These are phyloP conservation scores for Trichoderma atroviride DNA, from an alignment of 2,329 filamentous ascomycete genomes.

Conservation along the genomic window DNA sequence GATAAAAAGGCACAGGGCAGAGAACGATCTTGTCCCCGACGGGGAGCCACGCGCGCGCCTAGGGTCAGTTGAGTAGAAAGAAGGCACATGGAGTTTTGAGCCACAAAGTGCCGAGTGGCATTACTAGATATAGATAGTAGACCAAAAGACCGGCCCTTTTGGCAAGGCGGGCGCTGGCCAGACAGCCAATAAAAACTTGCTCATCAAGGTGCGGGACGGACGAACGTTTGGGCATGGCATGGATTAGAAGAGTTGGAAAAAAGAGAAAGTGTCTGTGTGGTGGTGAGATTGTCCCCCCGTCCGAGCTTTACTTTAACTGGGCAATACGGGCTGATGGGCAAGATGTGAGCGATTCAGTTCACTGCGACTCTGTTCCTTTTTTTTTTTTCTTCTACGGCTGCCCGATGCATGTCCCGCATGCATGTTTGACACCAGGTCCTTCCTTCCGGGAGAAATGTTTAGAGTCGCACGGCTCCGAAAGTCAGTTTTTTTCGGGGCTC, in stretches of 20 bases:
- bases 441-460: background rate
- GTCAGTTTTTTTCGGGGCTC: background rate
- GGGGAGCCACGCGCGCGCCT: conserved; percentile 2
- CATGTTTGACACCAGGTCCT: background rate
- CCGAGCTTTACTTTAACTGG: background rate
- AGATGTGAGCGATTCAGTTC: background rate
- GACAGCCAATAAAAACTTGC: conserved; percentile 48
- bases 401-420: background rate
- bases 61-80: background rate
- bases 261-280: background rate
- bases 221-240: background rate
- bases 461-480: conserved; percentile 16
- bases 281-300: background rate
- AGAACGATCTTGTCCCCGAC: background rate
- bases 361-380: background rate
- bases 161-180: conserved; percentile 7
- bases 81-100: background rate
- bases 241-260: background rate
- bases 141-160: background rate
- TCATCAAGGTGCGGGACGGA: conserved; percentile 32
- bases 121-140: background rate
- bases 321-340: background rate
- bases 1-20: background rate
- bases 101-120: background rate
- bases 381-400: too few species aligned